Conservation (phyloP, 108 stramenopile genomes). For the Pseudonitzschia pungens region DNA sequence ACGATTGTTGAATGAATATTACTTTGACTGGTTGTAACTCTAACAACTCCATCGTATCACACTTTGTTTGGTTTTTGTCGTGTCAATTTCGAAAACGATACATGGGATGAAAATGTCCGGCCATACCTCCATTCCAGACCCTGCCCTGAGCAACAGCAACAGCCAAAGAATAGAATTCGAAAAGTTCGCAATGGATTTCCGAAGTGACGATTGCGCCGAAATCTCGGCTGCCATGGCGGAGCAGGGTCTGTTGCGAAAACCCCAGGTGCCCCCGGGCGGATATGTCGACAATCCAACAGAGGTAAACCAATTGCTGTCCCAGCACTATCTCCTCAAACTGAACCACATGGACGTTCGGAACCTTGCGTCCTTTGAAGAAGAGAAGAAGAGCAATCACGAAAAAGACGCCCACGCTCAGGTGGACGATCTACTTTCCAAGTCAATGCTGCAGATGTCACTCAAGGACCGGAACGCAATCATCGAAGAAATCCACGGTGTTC, state of each 20-base stretch:
- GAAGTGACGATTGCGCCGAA: no score
- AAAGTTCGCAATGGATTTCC: no score
- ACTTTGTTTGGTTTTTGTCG: no score
- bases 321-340: not conserved
- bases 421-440: constrained; percentile 4
- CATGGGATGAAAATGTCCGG: no score
- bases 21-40: no score
- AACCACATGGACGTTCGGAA: not conserved
- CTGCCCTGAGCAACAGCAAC: no score
- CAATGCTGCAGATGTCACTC: not conserved
- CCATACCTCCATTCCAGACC: no score
- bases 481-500: constrained; percentile 12
- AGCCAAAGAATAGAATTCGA: no score
- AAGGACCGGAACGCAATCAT: constrained; percentile 1
- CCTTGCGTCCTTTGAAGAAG: not conserved
- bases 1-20: no score
- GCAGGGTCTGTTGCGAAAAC: not conserved
- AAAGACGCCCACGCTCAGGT: not conserved
- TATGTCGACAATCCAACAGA: not conserved
- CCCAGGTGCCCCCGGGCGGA: not conserved
- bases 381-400: not conserved
- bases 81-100: no score
- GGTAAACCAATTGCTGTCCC: not conserved
- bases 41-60: no score
- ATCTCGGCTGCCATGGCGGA: no score